Base-by-base conservation (phyloP, 2,329 filamentous ascomycete species). In the Cryoendolithus antarcticus region DNA sequence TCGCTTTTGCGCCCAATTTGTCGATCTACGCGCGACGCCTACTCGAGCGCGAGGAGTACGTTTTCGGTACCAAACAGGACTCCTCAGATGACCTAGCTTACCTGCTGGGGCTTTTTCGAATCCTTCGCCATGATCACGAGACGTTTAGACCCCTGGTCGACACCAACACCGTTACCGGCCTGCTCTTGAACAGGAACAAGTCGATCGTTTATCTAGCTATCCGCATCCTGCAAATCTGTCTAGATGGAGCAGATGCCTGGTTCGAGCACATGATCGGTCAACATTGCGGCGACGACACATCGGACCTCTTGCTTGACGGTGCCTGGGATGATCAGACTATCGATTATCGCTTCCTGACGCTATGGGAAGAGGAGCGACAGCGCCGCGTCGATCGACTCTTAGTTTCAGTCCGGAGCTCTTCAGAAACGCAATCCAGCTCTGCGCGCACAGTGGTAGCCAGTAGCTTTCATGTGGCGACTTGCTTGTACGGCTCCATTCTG, bases 1-100 rank as follows among this genome's bases (percentile, higher is more conserved):
- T 95, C 51, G 84, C 86, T 12, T 80, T 91, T 66, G 82, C 83
- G 48, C 82, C 86, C 37, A 77, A 89, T 56, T 69, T 96, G 32
- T 77, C 80, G 21, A 44, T 52, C 7, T 50, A 44, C 34, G 53
- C 55, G 31, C 48, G 44, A 19, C 38, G 43, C 10, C 21, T 51
- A 4, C 40, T 57, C 15, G 40, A 41, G 11, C 33, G 28, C 11
- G 50, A 56, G 39, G 33, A 35, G 4, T 45, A 48, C 34, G n/a
- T 15, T 6, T 42, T 49, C 9, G 37, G 38, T 7, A 13, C 12
- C 9, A 30, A 30, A 6, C 13, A 42, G 15, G 41, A 42, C 13
- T 41, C 47, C 21, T 42, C 48, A 10, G 47, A 51, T 6, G 41
- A 49, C 27, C 10, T 50, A 10, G 30, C 44, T 10, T 59, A 54